Evolutionary conservation across 2,329 filamentous ascomycete genomes (phyloP).

Genomic region (Aureobasidium sp.): DNA sequence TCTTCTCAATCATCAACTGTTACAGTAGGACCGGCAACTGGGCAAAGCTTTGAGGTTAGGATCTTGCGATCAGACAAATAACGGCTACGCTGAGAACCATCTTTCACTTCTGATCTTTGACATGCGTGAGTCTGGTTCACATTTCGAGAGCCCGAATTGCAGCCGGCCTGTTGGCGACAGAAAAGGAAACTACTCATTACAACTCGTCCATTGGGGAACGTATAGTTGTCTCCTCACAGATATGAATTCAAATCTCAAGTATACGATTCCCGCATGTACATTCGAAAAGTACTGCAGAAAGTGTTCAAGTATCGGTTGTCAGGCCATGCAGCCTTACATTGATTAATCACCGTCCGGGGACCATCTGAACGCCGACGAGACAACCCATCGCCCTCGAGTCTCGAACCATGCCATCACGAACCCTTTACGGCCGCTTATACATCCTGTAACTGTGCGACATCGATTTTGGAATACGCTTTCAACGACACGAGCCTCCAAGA

Average conservation of each 20-base stretch:
- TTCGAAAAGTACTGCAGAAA: neutral
- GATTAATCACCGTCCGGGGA: constrained; percentile 1
- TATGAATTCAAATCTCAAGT: neutral
- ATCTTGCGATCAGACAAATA: no score
- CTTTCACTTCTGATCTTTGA: no score
- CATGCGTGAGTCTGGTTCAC: neutral
- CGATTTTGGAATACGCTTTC: neutral
- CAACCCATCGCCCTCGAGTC: neutral
- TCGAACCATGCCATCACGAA: neutral
- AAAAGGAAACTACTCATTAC: neutral
- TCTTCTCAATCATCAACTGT: no score
- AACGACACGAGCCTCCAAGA: neutral
- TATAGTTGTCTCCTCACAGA: neutral
- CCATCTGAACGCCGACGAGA: neutral
- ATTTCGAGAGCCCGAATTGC: neutral
- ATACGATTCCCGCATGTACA: neutral
- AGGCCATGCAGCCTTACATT: neutral
- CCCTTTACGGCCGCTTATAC: neutral
- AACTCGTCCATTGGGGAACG: no score
- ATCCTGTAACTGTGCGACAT: neutral
- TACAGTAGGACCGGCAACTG: no score
- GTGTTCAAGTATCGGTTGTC: neutral
- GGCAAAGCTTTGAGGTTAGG: no score
- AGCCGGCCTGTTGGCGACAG: neutral
- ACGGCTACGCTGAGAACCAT: no score